A percentile compares a stretch with the other conserved stretches of the same genome.
These are phyloP conservation scores for Lineolata rhizophorae DNA, from an alignment of 495 filamentous ascomycete species.

Conservation along the genomic window DNA sequence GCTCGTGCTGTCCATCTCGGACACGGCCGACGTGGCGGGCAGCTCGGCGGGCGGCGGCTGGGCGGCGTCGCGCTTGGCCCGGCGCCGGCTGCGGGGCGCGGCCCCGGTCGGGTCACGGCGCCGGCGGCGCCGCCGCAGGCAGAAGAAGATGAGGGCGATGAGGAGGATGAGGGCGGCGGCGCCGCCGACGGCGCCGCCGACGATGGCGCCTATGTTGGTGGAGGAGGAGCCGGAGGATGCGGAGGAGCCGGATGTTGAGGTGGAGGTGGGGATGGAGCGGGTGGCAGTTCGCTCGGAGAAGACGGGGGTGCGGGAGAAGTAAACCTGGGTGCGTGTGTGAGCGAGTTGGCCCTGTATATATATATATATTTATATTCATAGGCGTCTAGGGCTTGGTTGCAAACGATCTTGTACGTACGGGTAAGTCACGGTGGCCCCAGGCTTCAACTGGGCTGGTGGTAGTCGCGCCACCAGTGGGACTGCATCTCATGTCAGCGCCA, in stretches of 20 bases:
- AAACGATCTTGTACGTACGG: too few species aligned
- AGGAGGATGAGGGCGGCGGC: slow-evolving; percentile 9
- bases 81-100: too few species aligned
- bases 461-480: slow-evolving; percentile 20
- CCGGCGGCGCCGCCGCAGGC: slow-evolving; percentile 7
- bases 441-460: slow-evolving; percentile 13
- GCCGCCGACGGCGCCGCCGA: slow-evolving; percentile 14
- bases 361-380: too few species aligned
- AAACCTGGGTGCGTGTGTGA: too few species aligned
- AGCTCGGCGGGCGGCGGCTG: too few species aligned
- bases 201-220: slow-evolving; percentile 13
- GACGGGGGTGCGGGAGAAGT: slow-evolving; percentile 12
- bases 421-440: slow-evolving; percentile 13
- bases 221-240: slow-evolving; percentile 4
- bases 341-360: too few species aligned
- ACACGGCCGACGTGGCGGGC: too few species aligned
- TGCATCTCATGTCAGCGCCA: slow-evolving; percentile 4
- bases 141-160: slow-evolving; percentile 11
- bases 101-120: neutral
- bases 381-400: too few species aligned
- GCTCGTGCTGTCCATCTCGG: too few species aligned
- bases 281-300: slow-evolving; percentile 9
- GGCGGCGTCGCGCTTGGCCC: too few species aligned
- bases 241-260: too few species aligned
- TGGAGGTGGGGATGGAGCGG: slow-evolving; percentile 6